These are phyloP conservation scores for Camelina sativa DNA, from an alignment of 345 rosid species.

Conservation along the genomic window DNA sequence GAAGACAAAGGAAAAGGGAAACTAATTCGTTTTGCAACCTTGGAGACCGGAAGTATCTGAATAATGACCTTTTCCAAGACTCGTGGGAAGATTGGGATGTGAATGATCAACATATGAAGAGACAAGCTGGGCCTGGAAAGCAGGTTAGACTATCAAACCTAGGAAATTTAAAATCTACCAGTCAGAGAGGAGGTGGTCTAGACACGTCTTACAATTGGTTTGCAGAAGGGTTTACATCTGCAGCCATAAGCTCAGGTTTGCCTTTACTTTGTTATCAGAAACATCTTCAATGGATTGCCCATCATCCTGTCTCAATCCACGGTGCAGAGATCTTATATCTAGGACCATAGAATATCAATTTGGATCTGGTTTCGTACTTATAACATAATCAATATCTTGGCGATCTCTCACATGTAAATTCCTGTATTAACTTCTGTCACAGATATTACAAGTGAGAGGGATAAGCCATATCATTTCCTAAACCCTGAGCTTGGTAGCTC, in stretches of 20 bases:
- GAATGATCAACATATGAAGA: constrained; percentile 33
- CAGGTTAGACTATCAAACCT: constrained; percentile 43
- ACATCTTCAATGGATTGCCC: constrained; percentile 37
- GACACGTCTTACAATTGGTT: constrained; percentile 41
- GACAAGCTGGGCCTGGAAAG: constrained; percentile 31
- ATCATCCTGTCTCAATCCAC: constrained; percentile 28
- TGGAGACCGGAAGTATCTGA: constrained; percentile 34
- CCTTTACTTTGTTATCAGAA: constrained; percentile 28
- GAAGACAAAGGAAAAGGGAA: constrained; percentile 45
- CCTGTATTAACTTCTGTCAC: constrained; percentile 43
- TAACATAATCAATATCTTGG: constrained; percentile 34
- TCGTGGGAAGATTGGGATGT: constrained; percentile 40
- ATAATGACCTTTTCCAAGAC: constrained; percentile 37
- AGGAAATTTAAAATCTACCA: constrained; percentile 42
- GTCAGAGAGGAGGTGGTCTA: constrained; percentile 39
- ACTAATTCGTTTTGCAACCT: constrained; percentile 39
- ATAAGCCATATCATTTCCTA: constrained; percentile 39
- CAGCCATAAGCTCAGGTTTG: constrained; percentile 42
- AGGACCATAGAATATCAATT: not conserved
- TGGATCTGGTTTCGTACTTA: constrained; percentile 30
- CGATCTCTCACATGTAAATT: constrained; percentile 20
- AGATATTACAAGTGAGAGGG: constrained; percentile 45
- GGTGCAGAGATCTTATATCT: constrained; percentile 20
- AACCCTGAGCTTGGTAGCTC: constrained; percentile 35
- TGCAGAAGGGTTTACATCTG: constrained; percentile 48